These are phyloP conservation scores for Silene vulgaris DNA, from an alignment of 179 eudicot species.

Conservation along the genomic window DNA sequence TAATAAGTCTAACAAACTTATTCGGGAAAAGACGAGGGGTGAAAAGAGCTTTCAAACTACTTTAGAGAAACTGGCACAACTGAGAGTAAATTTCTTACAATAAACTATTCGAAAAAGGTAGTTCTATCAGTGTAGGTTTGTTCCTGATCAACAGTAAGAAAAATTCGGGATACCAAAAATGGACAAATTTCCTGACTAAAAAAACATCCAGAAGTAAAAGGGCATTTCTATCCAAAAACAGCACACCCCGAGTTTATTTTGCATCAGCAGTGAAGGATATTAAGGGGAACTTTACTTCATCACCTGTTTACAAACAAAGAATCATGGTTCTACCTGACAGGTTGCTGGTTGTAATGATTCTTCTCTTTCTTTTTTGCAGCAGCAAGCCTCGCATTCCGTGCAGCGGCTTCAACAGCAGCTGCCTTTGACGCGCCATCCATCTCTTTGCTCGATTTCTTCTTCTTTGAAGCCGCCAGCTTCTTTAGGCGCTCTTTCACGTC, in stretches of 20 bases:
- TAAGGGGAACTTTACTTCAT: constrained; percentile 24
- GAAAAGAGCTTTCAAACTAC: constrained; percentile 8
- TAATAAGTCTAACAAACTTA: background rate
- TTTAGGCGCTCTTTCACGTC: constrained; percentile 61
- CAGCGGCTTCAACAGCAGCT: constrained; percentile 87
- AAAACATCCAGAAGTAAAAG: constrained; percentile 29
- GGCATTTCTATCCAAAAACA: constrained; percentile 27
- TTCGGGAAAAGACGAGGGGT: background rate
- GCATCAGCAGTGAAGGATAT: constrained; percentile 28
- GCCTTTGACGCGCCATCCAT: constrained; percentile 86
- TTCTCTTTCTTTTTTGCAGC: constrained; percentile 99
- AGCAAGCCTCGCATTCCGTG: constrained; percentile 81
- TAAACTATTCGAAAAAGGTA: constrained; percentile 25
- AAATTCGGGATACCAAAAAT: constrained; percentile 30
- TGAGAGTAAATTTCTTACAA: constrained; percentile 12
- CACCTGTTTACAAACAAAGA: constrained; percentile 32
- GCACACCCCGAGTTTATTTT: constrained; percentile 31
- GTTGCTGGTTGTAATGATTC: constrained; percentile 98
- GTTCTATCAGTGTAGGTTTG: constrained; percentile 20
- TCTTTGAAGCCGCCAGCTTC: constrained; percentile 49
- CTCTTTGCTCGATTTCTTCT: constrained; percentile 87
- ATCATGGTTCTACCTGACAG: constrained; percentile 50
- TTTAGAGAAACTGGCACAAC: constrained; percentile 4
- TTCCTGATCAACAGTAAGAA: constrained; percentile 20
- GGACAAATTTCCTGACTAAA: constrained; percentile 30